Percentiles rank a stretch among this genome's conserved stretches.
Conservation (phyloP, 345 rosid genomes). For the Zanthoxylum bungeanum region DNA sequence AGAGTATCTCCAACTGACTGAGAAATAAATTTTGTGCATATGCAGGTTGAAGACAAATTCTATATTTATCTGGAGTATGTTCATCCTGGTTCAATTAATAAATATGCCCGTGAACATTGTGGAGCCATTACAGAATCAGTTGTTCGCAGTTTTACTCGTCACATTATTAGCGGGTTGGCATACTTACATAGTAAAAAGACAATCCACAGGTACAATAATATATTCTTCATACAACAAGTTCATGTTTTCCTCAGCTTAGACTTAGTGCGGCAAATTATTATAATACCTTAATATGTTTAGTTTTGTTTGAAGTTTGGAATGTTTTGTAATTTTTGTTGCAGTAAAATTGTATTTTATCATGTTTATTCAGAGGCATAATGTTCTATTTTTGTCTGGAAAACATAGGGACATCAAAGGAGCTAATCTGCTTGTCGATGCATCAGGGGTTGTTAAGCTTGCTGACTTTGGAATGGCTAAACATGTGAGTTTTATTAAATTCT, state of each 20-base stretch:
- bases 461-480: conserved; percentile 99
- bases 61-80: conserved; percentile 90
- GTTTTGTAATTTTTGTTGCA: conserved; percentile 3
- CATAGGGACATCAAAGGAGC: conserved; percentile 97
- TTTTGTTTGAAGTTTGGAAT: background rate
- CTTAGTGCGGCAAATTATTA: background rate
- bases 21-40: conserved; percentile 11
- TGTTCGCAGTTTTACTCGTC: conserved; percentile 90
- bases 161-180: conserved; percentile 86
- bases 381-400: conserved; percentile 17
- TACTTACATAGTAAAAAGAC: conserved; percentile 88
- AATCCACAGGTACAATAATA: conserved; percentile 63
- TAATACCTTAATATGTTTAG: background rate
- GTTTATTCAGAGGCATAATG: conserved; percentile 14
- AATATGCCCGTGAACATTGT: conserved; percentile 78
- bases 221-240: background rate
- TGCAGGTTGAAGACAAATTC: conserved; percentile 77
- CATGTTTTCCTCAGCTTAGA: conserved; percentile 1
- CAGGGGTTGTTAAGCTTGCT: conserved; percentile 92
- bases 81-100: conserved; percentile 96
- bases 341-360: conserved; percentile 4
- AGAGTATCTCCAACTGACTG: conserved; percentile 10
- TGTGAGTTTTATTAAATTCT: conserved; percentile 41
- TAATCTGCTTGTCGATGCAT: conserved; percentile 94
- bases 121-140: conserved; percentile 92